phyloP scores from a whole-genome alignment of 208 protist species.

The Porcisia hertigi region DNA sequence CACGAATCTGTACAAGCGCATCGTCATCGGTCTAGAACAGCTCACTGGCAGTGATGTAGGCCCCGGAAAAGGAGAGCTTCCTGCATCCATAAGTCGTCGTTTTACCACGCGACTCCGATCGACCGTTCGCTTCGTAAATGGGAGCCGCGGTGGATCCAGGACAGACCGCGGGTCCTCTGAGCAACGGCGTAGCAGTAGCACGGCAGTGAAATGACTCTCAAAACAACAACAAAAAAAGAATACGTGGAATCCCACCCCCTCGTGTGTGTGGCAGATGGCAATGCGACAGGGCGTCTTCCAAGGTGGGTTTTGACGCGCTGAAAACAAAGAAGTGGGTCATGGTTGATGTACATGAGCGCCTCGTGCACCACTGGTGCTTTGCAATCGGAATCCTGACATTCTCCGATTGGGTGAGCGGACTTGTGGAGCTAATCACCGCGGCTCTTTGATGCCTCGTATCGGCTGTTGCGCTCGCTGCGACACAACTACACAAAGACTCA shows the following conservation, averaged over 20 bases:
- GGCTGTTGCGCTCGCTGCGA: too few species aligned
- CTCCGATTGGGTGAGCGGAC: too few species aligned
- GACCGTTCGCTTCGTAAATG: constrained; percentile 24
- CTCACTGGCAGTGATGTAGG: constrained; percentile 22
- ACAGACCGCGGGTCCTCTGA: background rate
- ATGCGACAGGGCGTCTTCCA: background rate
- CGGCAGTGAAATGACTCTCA: background rate
- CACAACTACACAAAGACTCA: too few species aligned
- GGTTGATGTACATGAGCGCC: too few species aligned
- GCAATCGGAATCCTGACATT: too few species aligned
- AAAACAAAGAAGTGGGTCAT: too few species aligned
- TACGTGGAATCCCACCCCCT: background rate
- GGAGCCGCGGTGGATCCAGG: background rate
- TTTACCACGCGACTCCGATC: constrained; percentile 18
- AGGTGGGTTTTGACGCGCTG: too few species aligned
- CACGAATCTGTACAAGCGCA: constrained; percentile 68
- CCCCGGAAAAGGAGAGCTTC: constrained; percentile 12
- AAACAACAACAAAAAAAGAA: background rate
- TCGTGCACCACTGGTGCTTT: too few species aligned
- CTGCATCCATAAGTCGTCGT: background rate
- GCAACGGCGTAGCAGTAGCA: background rate
- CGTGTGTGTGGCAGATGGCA: background rate
- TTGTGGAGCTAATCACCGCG: too few species aligned
- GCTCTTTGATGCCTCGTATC: too few species aligned
- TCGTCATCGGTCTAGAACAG: constrained; percentile 64